Conservation (phyloP, 345 rosid species). For the Populus euphratica region DNA sequence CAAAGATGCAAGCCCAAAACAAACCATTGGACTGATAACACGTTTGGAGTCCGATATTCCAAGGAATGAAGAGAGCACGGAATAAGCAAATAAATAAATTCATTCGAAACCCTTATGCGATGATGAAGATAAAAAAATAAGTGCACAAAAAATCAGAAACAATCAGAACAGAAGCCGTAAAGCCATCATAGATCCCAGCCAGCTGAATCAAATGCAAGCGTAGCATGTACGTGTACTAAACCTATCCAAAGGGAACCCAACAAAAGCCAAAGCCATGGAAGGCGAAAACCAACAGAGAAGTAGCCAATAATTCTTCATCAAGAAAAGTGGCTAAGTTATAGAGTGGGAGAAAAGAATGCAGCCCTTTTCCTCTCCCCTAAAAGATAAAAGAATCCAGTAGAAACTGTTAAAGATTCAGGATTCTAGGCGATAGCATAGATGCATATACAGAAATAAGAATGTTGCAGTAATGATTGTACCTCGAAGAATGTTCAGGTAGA, state of each 20-base stretch:
- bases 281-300: not conserved
- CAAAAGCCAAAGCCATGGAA: not conserved
- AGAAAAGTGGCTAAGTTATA: not conserved
- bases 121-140: not conserved
- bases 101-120: not conserved
- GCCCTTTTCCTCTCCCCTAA: not conserved
- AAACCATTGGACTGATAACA: not conserved
- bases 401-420: not conserved
- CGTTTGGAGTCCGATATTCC: not conserved
- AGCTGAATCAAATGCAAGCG: not conserved
- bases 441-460: not conserved
- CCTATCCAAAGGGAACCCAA: not conserved
- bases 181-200: not conserved
- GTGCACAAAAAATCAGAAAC: not conserved
- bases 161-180: not conserved
- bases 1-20: not conserved
- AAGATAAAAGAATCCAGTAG: not conserved
- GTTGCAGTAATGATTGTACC: not conserved
- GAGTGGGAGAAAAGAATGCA: not conserved
- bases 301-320: not conserved
- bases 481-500: not conserved
- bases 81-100: not conserved
- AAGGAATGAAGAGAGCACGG: not conserved
- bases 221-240: not conserved
- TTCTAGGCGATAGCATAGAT: not conserved